A percentile compares a stretch with the other conserved stretches of the same genome.
Evolutionary conservation across 2,329 filamentous ascomycete genomes (phyloP).

Genomic region (Fusarium brachygibbosum): DNA sequence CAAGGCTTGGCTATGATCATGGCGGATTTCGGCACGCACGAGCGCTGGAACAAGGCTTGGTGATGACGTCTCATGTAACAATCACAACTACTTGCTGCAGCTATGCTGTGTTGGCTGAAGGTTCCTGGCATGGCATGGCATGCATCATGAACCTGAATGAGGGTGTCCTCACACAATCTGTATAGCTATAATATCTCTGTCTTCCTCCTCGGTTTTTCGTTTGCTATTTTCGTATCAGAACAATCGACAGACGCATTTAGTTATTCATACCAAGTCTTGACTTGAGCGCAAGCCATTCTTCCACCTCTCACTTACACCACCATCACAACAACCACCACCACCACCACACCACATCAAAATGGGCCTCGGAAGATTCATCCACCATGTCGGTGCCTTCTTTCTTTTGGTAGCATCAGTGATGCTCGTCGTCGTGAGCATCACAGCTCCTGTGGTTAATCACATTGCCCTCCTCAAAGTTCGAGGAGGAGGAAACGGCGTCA

Average conservation of each 20-base stretch:
- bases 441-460: constrained; percentile 69
- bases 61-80: constrained; percentile 47
- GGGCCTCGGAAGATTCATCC: constrained; percentile 64
- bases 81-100: constrained; percentile 25
- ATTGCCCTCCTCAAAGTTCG: constrained; percentile 66
- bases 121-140: constrained; percentile 28
- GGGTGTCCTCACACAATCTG: constrained; percentile 12
- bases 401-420: constrained; percentile 68
- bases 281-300: constrained; percentile 8
- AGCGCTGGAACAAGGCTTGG: constrained; percentile 31
- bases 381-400: constrained; percentile 70
- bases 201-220: constrained; percentile 15
- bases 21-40: constrained; percentile 32
- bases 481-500: constrained; percentile 56
- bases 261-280: constrained; percentile 5
- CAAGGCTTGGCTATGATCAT: constrained; percentile 36
- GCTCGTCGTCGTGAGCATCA: constrained; percentile 70
- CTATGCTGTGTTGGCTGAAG: constrained; percentile 23
- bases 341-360: constrained; percentile 53
- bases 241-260: constrained; percentile 1
- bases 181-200: constrained; percentile 29
- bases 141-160: constrained; percentile 11
- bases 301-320: constrained; percentile 8
- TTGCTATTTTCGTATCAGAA: constrained; percentile 20
- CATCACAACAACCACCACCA: neutral